Evolutionary conservation across 2,329 filamentous ascomycete species (phyloP).

Genomic region (Alternaria incomplexa): DNA sequence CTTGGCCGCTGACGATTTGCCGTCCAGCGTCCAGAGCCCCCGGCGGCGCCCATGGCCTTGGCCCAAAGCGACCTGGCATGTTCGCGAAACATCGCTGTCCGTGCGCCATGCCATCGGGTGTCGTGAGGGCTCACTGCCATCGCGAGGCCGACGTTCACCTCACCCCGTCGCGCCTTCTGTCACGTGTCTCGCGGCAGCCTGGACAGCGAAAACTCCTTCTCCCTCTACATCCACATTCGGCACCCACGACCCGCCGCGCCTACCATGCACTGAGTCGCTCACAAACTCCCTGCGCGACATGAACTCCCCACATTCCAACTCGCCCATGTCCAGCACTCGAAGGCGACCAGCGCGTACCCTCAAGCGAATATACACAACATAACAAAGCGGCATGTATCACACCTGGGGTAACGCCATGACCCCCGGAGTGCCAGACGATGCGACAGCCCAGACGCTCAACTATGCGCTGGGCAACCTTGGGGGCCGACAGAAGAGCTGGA

Average conservation of each 20-base stretch:
- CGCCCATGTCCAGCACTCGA: constrained; percentile 13
- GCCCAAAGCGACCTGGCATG: neutral
- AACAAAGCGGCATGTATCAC: neutral
- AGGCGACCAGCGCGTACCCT: neutral
- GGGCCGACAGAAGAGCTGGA: constrained; percentile 42
- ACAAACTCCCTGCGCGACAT: constrained; percentile 15
- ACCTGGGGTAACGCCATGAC: constrained; percentile 13
- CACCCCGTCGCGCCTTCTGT: neutral
- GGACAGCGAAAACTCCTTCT: neutral
- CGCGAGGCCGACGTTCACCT: neutral
- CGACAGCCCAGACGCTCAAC: constrained; percentile 32
- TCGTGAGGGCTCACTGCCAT: neutral
- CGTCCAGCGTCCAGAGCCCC: neutral
- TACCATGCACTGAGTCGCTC: neutral
- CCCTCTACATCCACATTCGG: neutral
- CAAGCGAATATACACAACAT: neutral
- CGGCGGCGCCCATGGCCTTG: neutral
- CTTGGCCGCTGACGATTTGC: neutral
- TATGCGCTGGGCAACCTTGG: constrained; percentile 40
- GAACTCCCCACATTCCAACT: constrained; percentile 22
- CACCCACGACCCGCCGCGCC: neutral
- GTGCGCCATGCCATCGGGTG: neutral
- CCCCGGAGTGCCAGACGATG: constrained; percentile 9
- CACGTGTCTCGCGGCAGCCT: neutral
- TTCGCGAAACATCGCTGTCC: constrained; percentile 2